Evolutionary conservation across 306 rosid genomes (phyloP).

Genomic region (Sphenostylis stenocarpa): DNA sequence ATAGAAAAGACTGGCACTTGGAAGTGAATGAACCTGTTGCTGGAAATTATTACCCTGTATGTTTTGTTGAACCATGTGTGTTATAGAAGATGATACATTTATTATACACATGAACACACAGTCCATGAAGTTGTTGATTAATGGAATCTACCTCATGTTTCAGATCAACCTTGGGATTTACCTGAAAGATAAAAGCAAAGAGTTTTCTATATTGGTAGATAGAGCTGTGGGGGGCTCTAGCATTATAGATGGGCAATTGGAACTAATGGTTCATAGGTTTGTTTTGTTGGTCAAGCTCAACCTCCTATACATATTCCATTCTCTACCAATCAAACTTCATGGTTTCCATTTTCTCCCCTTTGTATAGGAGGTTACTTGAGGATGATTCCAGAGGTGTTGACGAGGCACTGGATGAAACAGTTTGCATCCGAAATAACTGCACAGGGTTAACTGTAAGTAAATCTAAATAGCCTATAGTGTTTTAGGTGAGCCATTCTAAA

Average conservation of each 20-base stretch:
- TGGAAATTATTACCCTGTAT: constrained; percentile 93
- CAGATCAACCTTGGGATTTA: constrained; percentile 81
- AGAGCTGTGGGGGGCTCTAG: constrained; percentile 88
- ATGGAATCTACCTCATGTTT: constrained; percentile 32
- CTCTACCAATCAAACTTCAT: not conserved
- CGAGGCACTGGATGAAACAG: constrained; percentile 86
- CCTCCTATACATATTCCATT: not conserved
- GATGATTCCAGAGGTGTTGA: constrained; percentile 91
- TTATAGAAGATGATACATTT: not conserved
- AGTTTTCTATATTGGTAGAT: constrained; percentile 74
- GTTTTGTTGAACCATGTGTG: constrained; percentile 23
- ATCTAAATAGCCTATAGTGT: constrained; percentile 5
- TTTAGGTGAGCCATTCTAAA: not conserved
- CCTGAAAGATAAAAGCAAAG: constrained; percentile 55
- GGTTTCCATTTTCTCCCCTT: not conserved
- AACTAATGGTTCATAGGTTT: constrained; percentile 89
- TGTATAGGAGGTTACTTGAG: constrained; percentile 67
- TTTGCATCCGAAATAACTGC: constrained; percentile 64
- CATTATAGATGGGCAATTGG: constrained; percentile 73
- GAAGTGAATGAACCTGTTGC: constrained; percentile 86
- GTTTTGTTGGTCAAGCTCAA: not conserved
- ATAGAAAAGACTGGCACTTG: constrained; percentile 77
- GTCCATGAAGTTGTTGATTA: constrained; percentile 2
- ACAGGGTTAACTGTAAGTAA: constrained; percentile 75
- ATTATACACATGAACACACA: not conserved